Evolutionary conservation across 371 early-diverging fungal genomes (phyloP).

Genomic region (Apophysomyces trapeziformis): DNA sequence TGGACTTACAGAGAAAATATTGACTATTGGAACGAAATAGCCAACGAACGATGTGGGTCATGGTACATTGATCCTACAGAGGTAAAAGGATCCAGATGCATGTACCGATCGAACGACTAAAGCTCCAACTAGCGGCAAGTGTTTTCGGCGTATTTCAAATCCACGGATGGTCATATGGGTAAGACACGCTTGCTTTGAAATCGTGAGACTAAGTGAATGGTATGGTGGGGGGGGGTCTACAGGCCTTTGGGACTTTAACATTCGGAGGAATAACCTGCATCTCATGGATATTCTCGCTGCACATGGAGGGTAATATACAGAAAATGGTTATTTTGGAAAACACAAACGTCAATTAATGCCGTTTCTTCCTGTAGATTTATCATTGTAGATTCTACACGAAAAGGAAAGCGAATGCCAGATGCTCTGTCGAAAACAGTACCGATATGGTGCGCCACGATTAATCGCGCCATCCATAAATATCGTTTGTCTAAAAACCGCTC

Average conservation of each 20-base stretch:
- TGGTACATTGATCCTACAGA: constrained; percentile 79
- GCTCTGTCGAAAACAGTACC: constrained; percentile 85
- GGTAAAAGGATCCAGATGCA: constrained; percentile 32
- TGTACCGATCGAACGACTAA: background rate
- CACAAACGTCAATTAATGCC: background rate
- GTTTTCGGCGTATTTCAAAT: constrained; percentile 85
- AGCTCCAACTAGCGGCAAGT: constrained; percentile 46
- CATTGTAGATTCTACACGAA: constrained; percentile 86
- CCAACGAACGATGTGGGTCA: constrained; percentile 84
- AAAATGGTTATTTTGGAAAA: background rate
- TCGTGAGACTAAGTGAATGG: background rate
- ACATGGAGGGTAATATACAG: constrained; percentile 59
- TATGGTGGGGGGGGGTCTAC: background rate
- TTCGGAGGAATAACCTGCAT: constrained; percentile 79
- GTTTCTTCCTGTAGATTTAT: constrained; percentile 55
- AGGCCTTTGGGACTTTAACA: constrained; percentile 75
- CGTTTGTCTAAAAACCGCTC: background rate
- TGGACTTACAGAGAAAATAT: background rate
- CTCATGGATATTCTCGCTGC: constrained; percentile 60
- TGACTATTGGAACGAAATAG: constrained; percentile 18
- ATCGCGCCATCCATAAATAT: constrained; percentile 50
- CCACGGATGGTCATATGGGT: constrained; percentile 89
- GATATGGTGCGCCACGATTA: constrained; percentile 85
- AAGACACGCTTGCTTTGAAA: constrained; percentile 17
- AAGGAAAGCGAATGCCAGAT: constrained; percentile 87